Percentiles rank a stretch among this genome's conserved stretches.
Evolutionary conservation across 148 eudicot species (phyloP).

Genomic region (Rhododendron ovatum): DNA sequence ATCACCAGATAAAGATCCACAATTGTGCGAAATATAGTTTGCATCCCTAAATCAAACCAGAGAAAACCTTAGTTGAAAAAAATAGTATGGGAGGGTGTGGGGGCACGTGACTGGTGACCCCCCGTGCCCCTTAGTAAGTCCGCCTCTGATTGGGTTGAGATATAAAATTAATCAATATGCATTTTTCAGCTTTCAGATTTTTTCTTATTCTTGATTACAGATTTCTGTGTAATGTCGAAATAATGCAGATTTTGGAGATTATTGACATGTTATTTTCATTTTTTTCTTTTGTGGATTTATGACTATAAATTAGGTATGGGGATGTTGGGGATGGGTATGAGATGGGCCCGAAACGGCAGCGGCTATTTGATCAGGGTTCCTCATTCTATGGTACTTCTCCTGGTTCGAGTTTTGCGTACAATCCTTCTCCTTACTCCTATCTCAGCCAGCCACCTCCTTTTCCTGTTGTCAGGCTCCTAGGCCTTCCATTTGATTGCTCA

Average conservation of each 20-base stretch:
- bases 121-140: too few species aligned
- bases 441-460: constrained; percentile 59
- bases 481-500: constrained; percentile 89
- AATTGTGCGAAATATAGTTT: too few species aligned
- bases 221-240: background rate
- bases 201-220: background rate
- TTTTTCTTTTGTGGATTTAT: constrained; percentile 10
- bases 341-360: constrained; percentile 73
- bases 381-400: constrained; percentile 63
- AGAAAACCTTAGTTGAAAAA: too few species aligned
- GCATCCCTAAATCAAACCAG: too few species aligned
- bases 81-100: too few species aligned
- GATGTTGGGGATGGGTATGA: constrained; percentile 76
- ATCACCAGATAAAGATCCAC: too few species aligned
- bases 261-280: constrained; percentile 11
- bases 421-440: constrained; percentile 52
- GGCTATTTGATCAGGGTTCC: constrained; percentile 71
- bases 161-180: background rate
- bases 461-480: constrained; percentile 88
- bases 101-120: too few species aligned
- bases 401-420: constrained; percentile 64
- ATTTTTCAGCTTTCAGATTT: background rate
- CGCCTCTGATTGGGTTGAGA: background rate
- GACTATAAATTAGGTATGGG: constrained; percentile 38
- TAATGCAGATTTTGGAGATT: background rate